These are phyloP conservation scores for Colletotrichum acutatum DNA, from an alignment of 2,329 filamentous ascomycete species.

Conservation along the genomic window DNA sequence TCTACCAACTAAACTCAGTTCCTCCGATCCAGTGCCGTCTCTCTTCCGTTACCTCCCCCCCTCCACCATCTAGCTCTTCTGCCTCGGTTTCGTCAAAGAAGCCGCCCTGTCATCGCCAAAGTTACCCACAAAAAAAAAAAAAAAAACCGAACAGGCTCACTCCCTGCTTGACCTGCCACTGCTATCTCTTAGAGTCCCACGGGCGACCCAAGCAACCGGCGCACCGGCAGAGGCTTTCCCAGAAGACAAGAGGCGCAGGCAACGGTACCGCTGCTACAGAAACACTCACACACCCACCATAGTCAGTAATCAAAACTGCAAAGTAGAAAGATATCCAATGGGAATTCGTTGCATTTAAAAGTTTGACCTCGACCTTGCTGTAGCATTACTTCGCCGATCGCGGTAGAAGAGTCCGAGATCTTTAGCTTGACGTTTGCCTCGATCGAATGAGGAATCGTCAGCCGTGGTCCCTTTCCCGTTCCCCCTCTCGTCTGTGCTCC, in stretches of 20 bases:
- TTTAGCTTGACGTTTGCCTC: conserved; percentile 7
- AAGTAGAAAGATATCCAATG: not conserved
- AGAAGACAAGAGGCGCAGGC: not conserved
- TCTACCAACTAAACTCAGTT: not conserved
- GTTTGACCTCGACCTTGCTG: not conserved
- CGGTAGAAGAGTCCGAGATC: not conserved
- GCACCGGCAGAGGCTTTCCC: not conserved
- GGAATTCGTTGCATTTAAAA: not conserved
- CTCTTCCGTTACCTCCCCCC: not conserved
- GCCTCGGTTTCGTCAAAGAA: conserved; percentile 9
- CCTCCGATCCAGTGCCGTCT: not conserved
- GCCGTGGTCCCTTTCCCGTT: not conserved
- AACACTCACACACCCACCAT: not conserved
- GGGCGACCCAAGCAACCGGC: not conserved
- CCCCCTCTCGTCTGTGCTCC: not conserved
- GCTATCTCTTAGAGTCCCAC: not conserved
- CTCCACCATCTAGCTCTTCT: not conserved
- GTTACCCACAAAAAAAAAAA: no score
- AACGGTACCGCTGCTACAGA: not conserved
- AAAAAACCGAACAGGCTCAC: not conserved
- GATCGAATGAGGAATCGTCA: conserved; percentile 4
- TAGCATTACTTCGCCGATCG: not conserved
- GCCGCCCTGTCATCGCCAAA: not conserved
- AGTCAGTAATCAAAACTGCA: not conserved
- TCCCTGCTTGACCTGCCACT: conserved; percentile 5